Evolutionary conservation across 257 asterid genomes (phyloP).

Genomic region (Solanum piurae): DNA sequence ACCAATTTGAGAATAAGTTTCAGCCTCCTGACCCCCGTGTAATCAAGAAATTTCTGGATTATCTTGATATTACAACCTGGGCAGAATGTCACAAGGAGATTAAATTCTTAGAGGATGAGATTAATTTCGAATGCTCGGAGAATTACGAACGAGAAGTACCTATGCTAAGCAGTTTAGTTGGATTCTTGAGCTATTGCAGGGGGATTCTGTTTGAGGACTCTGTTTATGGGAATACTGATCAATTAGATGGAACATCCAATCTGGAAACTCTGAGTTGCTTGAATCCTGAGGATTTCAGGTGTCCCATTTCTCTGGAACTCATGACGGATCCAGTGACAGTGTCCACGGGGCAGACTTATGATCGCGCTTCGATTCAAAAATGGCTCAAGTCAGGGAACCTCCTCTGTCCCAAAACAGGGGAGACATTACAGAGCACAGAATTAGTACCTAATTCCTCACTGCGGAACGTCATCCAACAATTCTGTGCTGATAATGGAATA

Average conservation of each 20-base stretch:
- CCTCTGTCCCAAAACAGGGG: constrained; percentile 69
- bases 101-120: constrained; percentile 37
- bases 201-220: constrained; percentile 42
- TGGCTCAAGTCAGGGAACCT: constrained; percentile 64
- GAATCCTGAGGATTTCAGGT: constrained; percentile 60
- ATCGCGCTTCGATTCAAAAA: constrained; percentile 56
- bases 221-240: constrained; percentile 20
- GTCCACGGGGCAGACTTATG: constrained; percentile 70
- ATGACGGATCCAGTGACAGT: constrained; percentile 79
- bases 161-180: constrained; percentile 38
- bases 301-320: constrained; percentile 67
- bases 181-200: constrained; percentile 60
- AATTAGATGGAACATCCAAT: constrained; percentile 20
- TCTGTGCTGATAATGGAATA: constrained; percentile 49
- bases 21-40: constrained; percentile 51
- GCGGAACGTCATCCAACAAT: constrained; percentile 47
- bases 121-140: constrained; percentile 18
- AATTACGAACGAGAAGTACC: constrained; percentile 34
- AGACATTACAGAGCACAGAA: constrained; percentile 30
- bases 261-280: constrained; percentile 32
- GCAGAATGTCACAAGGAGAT: constrained; percentile 47
- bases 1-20: constrained; percentile 51
- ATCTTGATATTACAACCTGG: constrained; percentile 43
- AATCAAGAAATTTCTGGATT: constrained; percentile 32
- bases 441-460: constrained; percentile 47